phyloP scores from a whole-genome alignment of 108 stramenopile genomes.

The Discostella stelligeroides region DNA sequence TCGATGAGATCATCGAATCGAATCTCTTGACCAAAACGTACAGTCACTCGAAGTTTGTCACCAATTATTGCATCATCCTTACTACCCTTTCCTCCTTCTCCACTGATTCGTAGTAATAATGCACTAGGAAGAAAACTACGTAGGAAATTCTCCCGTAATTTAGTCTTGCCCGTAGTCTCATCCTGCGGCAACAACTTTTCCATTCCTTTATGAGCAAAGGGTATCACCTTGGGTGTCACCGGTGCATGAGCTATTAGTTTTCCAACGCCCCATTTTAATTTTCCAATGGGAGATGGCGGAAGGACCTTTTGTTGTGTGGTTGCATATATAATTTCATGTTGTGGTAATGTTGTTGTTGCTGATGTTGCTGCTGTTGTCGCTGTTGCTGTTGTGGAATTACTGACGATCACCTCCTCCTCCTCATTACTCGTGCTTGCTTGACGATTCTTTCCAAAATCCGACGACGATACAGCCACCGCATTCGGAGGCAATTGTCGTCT shows the following conservation, averaged over 20 bases:
- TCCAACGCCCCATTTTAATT: slow-evolving; percentile 80
- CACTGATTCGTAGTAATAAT: neutral
- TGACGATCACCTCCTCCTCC: too few relatives aligned
- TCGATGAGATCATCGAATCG: slow-evolving; percentile 57
- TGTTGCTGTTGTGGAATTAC: neutral
- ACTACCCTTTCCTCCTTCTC: neutral
- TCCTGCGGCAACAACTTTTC: slow-evolving; percentile 63
- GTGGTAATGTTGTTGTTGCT: neutral
- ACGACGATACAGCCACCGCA: neutral
- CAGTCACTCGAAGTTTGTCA: slow-evolving; percentile 21
- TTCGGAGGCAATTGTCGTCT: slow-evolving; percentile 22
- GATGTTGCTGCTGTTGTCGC: slow-evolving; percentile 12
- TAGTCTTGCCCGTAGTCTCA: slow-evolving; percentile 41
- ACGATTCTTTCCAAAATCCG: slow-evolving; percentile 4
- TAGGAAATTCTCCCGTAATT: slow-evolving; percentile 20
- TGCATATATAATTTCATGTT: slow-evolving; percentile 26
- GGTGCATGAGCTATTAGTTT: slow-evolving; percentile 80
- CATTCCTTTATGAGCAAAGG: slow-evolving; percentile 74
- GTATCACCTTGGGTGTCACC: slow-evolving; percentile 59
- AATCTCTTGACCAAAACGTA: slow-evolving; percentile 53
- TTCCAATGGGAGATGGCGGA: slow-evolving; percentile 39
- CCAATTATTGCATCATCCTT: slow-evolving; percentile 5
- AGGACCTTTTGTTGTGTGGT: slow-evolving; percentile 26
- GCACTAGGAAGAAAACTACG: neutral
- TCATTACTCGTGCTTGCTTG: neutral